phyloP scores from a whole-genome alignment of 2,329 filamentous ascomycete genomes.

The Aspergillus pseudoviridinutans region DNA sequence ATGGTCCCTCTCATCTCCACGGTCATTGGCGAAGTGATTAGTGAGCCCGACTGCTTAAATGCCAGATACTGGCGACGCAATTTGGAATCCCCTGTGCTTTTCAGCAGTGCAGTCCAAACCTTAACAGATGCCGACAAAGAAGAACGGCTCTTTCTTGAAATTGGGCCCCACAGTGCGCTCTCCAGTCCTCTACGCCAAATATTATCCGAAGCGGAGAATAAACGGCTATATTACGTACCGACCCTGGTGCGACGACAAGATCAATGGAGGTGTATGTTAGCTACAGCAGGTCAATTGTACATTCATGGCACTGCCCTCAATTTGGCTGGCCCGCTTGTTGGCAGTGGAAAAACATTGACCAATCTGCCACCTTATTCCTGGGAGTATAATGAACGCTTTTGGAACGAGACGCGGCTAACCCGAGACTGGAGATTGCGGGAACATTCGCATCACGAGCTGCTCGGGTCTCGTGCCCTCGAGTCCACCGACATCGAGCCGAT shows the following conservation, averaged over 20 bases:
- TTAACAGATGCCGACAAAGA: too few species aligned
- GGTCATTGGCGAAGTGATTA: background rate
- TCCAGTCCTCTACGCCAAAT: too few species aligned
- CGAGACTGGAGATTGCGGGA: constrained; percentile 7
- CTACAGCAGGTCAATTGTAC: background rate
- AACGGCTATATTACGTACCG: background rate
- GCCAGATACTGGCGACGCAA: constrained; percentile 5
- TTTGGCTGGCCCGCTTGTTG: too few species aligned
- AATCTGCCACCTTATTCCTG: constrained; percentile 14
- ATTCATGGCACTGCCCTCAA: background rate
- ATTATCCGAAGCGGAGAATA: background rate
- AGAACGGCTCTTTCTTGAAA: too few species aligned
- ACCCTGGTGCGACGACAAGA: too few species aligned
- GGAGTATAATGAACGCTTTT: constrained; percentile 5
- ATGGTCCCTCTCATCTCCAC: background rate
- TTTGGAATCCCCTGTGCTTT: constrained; percentile 4
- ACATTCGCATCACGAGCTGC: constrained; percentile 18
- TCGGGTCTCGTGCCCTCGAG: constrained; percentile 22
- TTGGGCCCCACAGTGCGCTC: too few species aligned
- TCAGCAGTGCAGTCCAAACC: background rate
- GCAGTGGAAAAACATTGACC: background rate
- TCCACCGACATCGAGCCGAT: constrained; percentile 23
- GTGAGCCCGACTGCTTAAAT: background rate
- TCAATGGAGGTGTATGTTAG: too few species aligned
- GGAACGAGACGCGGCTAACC: constrained; percentile 3